Evolutionary conservation across 306 rosid species (phyloP).

Genomic region (Canavalia ensiformis): DNA sequence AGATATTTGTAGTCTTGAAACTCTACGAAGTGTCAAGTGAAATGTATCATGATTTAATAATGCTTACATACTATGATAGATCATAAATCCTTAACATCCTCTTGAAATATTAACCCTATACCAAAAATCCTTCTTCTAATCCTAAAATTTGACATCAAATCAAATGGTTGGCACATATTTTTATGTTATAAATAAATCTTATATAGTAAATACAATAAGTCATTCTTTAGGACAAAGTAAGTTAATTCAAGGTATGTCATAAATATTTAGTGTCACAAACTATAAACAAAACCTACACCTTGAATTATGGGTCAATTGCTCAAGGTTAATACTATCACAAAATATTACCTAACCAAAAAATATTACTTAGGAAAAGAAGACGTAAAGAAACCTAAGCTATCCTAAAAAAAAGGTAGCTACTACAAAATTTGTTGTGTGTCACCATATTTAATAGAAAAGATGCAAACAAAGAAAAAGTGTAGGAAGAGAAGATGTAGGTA

Average conservation of each 20-base stretch:
- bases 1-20: no score
- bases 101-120: not conserved
- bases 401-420: no score
- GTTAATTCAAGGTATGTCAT: conserved; percentile 11
- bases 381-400: no score
- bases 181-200: not conserved
- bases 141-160: not conserved
- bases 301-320: conserved; percentile 1
- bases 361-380: no score
- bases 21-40: no score
- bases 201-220: not conserved
- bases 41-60: conserved; percentile 25
- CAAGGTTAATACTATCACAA: no score
- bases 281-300: conserved; percentile 19
- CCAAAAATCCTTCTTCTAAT: conserved; percentile 20
- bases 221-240: conserved; percentile 7
- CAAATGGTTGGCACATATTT: not conserved
- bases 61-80: not conserved
- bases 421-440: no score
- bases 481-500: no score
- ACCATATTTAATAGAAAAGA: no score
- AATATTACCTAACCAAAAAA: no score
- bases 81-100: not conserved
- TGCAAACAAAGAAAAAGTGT: no score
- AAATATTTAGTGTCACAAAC: not conserved